Conservation (phyloP, 495 filamentous ascomycete genomes). For the Melanomma pulvis-pyrius region DNA sequence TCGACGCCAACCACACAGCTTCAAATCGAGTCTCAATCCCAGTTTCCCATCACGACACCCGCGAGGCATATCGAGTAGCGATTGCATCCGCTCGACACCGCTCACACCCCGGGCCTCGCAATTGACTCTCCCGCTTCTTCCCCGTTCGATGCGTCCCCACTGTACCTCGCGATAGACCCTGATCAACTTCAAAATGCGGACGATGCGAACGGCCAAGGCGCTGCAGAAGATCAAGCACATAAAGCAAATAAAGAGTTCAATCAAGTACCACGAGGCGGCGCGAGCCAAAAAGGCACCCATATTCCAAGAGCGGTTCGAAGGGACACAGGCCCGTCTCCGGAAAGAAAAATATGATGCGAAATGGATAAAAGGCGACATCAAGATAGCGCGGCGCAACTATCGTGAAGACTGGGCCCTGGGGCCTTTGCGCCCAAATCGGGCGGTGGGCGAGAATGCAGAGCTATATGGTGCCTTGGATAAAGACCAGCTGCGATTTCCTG, state of each 20-base stretch:
- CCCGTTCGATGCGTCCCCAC: background rate
- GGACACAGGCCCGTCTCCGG: background rate
- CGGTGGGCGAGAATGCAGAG: slow-evolving; percentile 56
- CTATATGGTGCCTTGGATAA: slow-evolving; percentile 56
- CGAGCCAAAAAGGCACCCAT: background rate
- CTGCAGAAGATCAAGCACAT: slow-evolving; percentile 15
- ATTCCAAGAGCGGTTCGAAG: slow-evolving; percentile 1
- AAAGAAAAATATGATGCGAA: slow-evolving; percentile 31
- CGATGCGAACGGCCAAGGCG: slow-evolving; percentile 2
- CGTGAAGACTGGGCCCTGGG: slow-evolving; percentile 78
- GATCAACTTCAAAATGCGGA: background rate
- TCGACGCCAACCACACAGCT: background rate
- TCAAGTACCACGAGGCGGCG: slow-evolving; percentile 2
- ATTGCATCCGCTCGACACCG: background rate
- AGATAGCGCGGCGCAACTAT: slow-evolving; percentile 43
- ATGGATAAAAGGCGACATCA: slow-evolving; percentile 18
- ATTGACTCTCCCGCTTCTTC: background rate
- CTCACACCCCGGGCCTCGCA: background rate
- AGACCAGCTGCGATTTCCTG: slow-evolving; percentile 27
- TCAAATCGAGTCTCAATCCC: too few relatives aligned
- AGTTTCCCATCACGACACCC: background rate
- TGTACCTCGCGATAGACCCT: slow-evolving; percentile 8
- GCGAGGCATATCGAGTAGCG: background rate
- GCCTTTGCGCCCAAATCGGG: slow-evolving; percentile 70
- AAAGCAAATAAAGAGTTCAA: slow-evolving; percentile 9